These are phyloP conservation scores for Scheffersomyces titani DNA, from an alignment of 1,139 yeast genomes.

Conservation along the genomic window DNA sequence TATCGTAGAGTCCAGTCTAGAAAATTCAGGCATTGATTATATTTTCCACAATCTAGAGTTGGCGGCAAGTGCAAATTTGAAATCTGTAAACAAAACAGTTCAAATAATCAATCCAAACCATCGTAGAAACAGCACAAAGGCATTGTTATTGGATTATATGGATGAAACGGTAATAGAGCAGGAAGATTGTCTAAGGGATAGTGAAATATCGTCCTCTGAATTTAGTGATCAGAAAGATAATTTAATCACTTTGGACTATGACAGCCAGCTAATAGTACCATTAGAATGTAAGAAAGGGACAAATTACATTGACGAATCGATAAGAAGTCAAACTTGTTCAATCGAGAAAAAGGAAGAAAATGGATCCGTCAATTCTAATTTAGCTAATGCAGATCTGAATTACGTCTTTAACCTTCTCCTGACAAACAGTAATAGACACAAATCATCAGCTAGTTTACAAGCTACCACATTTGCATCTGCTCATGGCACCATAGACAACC, in stretches of 20 bases:
- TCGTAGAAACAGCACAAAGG: background rate
- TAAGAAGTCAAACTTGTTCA: background rate
- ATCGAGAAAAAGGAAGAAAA: background rate
- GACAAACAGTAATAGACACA: background rate
- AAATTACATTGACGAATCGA: background rate
- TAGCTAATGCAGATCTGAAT: background rate
- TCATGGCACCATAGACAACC: background rate
- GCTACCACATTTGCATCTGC: background rate
- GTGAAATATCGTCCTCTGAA: background rate
- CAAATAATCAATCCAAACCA: background rate
- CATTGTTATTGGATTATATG: background rate
- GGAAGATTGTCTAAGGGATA: background rate
- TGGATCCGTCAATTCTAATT: background rate
- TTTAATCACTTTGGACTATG: background rate
- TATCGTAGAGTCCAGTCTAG: background rate
- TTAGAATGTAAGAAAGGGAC: background rate
- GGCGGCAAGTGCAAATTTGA: background rate
- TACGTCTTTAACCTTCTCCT: background rate
- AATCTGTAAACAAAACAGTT: background rate
- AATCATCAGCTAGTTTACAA: background rate
- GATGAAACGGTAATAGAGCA: background rate
- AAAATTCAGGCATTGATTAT: background rate
- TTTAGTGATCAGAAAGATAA: background rate
- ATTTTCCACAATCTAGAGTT: background rate
- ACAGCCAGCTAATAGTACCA: background rate